A percentile compares a stretch with the other conserved stretches of the same genome.
Evolutionary conservation across 108 stramenopile species (phyloP).

Genomic region (Cylindrotheca closterium): DNA sequence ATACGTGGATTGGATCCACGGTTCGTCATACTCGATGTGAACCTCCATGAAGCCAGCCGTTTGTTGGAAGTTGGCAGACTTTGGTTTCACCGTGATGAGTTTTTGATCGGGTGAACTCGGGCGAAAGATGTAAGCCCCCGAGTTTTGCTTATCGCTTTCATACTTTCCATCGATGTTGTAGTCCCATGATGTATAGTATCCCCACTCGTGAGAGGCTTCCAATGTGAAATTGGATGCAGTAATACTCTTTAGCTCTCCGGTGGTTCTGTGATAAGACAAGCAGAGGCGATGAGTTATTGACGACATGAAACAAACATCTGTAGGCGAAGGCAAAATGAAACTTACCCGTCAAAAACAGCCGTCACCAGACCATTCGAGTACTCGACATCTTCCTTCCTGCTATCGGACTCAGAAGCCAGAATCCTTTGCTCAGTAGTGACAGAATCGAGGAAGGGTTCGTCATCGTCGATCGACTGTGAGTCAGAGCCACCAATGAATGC

Average conservation of each 20-base stretch:
- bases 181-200: slow-evolving; percentile 34
- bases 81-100: slow-evolving; percentile 13
- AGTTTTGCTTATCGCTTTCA: slow-evolving; percentile 47
- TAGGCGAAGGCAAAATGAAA: neutral
- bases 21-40: slow-evolving; percentile 63
- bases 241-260: slow-evolving; percentile 8
- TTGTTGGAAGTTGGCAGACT: slow-evolving; percentile 1
- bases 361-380: slow-evolving; percentile 1
- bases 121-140: slow-evolving; percentile 97
- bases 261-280: neutral
- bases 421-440: no score
- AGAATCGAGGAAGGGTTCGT: no score
- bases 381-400: slow-evolving; percentile 8
- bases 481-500: neutral
- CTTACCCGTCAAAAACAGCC: slow-evolving; percentile 15
- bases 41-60: slow-evolving; percentile 60
- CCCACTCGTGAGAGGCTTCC: slow-evolving; percentile 8
- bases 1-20: slow-evolving; percentile 85
- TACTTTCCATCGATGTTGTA: neutral
- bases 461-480: no score
- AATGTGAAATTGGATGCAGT: neutral
- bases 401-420: no score
- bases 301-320: neutral
- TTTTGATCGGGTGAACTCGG: slow-evolving; percentile 61
- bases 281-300: neutral